Evolutionary conservation across 2,329 filamentous ascomycete genomes (phyloP).

Genomic region (Sporothrix mexicana): DNA sequence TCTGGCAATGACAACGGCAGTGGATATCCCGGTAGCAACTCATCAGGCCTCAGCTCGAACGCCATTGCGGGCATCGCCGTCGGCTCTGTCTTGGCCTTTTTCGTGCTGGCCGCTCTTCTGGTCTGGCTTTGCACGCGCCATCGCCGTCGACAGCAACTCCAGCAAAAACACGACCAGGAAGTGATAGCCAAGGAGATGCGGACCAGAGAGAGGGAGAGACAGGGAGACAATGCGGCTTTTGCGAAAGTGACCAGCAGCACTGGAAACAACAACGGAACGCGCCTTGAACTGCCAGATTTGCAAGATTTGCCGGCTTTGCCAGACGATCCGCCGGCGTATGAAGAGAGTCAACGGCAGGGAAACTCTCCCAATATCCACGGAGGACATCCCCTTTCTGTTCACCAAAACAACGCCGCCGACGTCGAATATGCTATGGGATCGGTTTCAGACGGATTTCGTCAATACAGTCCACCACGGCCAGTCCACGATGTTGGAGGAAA

Average conservation of each 20-base stretch:
- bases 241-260: slow-evolving; percentile 18
- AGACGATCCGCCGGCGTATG: slow-evolving; percentile 33
- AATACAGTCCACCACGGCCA: slow-evolving; percentile 15
- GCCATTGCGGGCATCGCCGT: slow-evolving; percentile 31
- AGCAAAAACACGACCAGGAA: not conserved
- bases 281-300: not conserved
- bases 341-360: slow-evolving; percentile 24
- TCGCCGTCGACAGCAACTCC: not conserved
- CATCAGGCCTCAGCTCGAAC: slow-evolving; percentile 9
- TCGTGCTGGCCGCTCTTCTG: not conserved
- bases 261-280: not conserved
- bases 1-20: not conserved
- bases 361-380: not conserved
- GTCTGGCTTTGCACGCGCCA: slow-evolving; percentile 25
- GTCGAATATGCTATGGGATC: not conserved
- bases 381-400: not conserved
- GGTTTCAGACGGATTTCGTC: slow-evolving; percentile 33
- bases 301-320: not conserved
- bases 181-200: not conserved
- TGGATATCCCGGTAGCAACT: not conserved
- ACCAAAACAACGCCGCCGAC: not conserved
- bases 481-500: not conserved
- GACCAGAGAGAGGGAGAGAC: not conserved
- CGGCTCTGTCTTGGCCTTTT: slow-evolving; percentile 12
- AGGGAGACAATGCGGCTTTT: not conserved